These are phyloP conservation scores for Breviolum minutum DNA, from an alignment of 73 alveolate species.

Conservation along the genomic window DNA sequence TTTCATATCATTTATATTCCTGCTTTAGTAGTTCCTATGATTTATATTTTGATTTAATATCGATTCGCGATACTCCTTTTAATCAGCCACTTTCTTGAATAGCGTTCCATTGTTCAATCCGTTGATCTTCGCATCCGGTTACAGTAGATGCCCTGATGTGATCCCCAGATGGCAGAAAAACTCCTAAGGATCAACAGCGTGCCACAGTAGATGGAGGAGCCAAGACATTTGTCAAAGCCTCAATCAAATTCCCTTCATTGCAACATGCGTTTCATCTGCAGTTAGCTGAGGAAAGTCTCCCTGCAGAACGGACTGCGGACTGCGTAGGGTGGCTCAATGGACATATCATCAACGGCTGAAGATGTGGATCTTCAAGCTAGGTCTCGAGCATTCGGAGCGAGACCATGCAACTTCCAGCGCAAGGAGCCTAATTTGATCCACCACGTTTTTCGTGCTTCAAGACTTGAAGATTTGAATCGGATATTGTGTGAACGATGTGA, in stretches of 20 bases:
- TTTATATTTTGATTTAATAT: too few species aligned
- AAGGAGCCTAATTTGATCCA: neutral
- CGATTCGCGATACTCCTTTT: neutral
- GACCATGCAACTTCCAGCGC: slow-evolving; percentile 59
- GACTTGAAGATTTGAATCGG: too few species aligned
- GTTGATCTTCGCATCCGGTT: too few species aligned
- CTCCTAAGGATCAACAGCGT: slow-evolving; percentile 67
- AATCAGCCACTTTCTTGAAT: neutral
- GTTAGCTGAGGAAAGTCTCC: slow-evolving; percentile 11
- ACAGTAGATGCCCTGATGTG: too few species aligned
- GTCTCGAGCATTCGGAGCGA: slow-evolving; percentile 74
- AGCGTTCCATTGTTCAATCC: neutral
- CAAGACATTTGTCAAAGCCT: slow-evolving; percentile 27
- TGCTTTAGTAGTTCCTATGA: neutral
- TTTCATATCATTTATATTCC: neutral
- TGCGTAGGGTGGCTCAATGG: neutral
- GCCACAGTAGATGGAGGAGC: slow-evolving; percentile 87
- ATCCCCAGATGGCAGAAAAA: too few species aligned
- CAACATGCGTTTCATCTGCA: neutral
- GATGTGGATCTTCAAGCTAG: neutral
- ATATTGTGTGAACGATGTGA: too few species aligned
- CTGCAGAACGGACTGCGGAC: slow-evolving; percentile 47
- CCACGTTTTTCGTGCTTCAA: too few species aligned
- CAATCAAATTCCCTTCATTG: neutral
- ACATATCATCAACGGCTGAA: neutral